Base-by-base conservation (phyloP, 805 yeast species). In the Schwanniomyces occidentalis region DNA sequence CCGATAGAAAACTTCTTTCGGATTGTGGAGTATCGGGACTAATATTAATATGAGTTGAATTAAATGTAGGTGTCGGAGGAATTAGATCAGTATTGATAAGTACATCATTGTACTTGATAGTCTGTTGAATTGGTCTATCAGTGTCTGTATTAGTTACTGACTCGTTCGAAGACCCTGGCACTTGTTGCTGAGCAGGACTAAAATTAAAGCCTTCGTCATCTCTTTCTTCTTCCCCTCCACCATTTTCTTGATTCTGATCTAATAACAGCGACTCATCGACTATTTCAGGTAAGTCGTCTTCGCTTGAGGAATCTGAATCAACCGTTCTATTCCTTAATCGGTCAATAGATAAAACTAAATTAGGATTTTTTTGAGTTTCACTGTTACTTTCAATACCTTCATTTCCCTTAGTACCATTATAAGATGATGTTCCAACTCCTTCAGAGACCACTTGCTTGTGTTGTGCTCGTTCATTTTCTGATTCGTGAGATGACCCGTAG, bases 331-430 rank as follows among this genome's bases (percentile, higher is more conserved):
- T 40, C 16, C 42, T 29, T 23, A 58, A 38, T 12, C 41, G 41
- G 40, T 67, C 73, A 15, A 65, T 63, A 7, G 69, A 61, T 9
- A 67, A 51, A 17, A 65, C 63, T 37, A 67, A 48, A 18, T 51
- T 46, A 18, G 32, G 19, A n/a, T 27, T 27, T 5, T 8, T 17
- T 9, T 13, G 17, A 20, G 12, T 15, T 18, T 27, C 24, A 14
- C 9, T 18, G 16, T 27, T 32, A 12, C 20, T 16, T 9, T 13
- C 16, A 14, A n/a, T 7, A 12, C 29, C 31, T 21, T 25, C 23
- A 5, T 27, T 3, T n/a, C n/a, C n/a, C n/a, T n/a, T n/a, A n/a
- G n/a, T n/a, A n/a, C n/a, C n/a, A n/a, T n/a, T n/a, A n/a, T n/a
- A n/a, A n/a, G n/a, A n/a, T n/a, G n/a, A n/a, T n/a, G n/a, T n/a